Evolutionary conservation across 208 protist genomes (phyloP), one percentile per base, ranked within the genome.

Genomic region (Acanthamoeba royreba): DNA sequence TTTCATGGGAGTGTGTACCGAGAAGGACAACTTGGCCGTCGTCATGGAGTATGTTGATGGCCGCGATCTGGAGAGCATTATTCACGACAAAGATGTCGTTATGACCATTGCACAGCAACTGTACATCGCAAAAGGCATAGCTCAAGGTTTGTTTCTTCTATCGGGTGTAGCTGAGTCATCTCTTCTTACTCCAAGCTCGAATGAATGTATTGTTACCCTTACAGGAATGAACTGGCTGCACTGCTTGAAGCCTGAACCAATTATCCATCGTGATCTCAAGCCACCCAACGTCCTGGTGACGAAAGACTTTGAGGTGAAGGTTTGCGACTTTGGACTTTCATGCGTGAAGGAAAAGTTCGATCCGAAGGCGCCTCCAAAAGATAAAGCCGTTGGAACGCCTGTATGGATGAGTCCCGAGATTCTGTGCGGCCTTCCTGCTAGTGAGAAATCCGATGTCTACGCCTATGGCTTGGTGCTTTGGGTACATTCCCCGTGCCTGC

Each of bases 1-100:
- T 22, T 94, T 96, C 43, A 96, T 97, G 95, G 96, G 95, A 15
- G 93, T 92, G 25, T 96, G 96, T 31, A 97, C 95, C 3, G 31
- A 94, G 35, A 47, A 79, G 47, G 92, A 93, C 40, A 94, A 97
- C 47, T 52, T 97, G 11, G 85, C 93, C 38, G 92, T 97, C 35
- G 88, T 97, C 1, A 97, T 94, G 15, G 96, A 97, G 77, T 96
- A 93, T 52, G 53, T 97, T 2, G 81, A 89, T 52, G 81, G 81
- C 1, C 46, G 81, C 49, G 53, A 66, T 35, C 49, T 89, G 17
- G 81, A 89, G 35, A 46, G 33, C 53, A 66, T 89, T 25, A 42
- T 89, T 0, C 81, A 89, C 53, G 53, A 89, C 49, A 58, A 89
- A 33, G 81, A 89, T 33, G 46, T 89, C 33, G 31, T 66, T 7